Evolutionary conservation across 176 grass and related monocot genomes (phyloP), one percentile per base, ranked within the genome.

Genomic region (Luzula sylvatica): DNA sequence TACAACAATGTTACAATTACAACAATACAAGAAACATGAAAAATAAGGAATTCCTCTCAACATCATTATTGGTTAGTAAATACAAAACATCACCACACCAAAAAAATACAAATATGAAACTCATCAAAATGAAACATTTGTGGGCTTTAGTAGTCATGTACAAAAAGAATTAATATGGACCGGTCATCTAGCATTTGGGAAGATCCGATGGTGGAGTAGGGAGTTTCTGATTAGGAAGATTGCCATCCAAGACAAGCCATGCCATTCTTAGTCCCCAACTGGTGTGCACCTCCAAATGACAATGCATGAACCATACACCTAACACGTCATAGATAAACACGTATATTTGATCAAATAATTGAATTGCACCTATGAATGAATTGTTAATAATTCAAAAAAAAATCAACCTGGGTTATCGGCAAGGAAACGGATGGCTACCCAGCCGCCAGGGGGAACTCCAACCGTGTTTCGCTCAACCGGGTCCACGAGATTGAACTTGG

Each of bases 401-500:
- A 46, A 4, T 13, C 15, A 1, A 92, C 81, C 80, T 52, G 87
- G 80, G 57, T 85, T 92, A 23, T 81, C 81, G 0, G 81, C 87
- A 3, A 50, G 70, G 75, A 90, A 90, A 2, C 80, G 71, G 23
- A 90, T 80, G 32, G 75, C 86, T 6, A 75, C 80, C 69, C 81
- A 92, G 0, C 87, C 81, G 46, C 51, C 78, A 2, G 63, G 35
- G 8, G 86, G 75, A 39, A 90, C 79, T 43, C 66, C 72, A 27
- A 84, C 58, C 20, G 86, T 90, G 72, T 90, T 90, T 13, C 69
- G 32, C 53, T 86, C 71, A 43, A 82, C 53, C 28, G 87, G 87
- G 69, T 92, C 87, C 41, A 92, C 69, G 35, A 92, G 78, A 58
- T 92, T 92, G 69, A 61, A 92, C 12, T 45, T 69, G 30, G 77